phyloP scores from a whole-genome alignment of 345 rosid species.

The Balakata baccata region DNA sequence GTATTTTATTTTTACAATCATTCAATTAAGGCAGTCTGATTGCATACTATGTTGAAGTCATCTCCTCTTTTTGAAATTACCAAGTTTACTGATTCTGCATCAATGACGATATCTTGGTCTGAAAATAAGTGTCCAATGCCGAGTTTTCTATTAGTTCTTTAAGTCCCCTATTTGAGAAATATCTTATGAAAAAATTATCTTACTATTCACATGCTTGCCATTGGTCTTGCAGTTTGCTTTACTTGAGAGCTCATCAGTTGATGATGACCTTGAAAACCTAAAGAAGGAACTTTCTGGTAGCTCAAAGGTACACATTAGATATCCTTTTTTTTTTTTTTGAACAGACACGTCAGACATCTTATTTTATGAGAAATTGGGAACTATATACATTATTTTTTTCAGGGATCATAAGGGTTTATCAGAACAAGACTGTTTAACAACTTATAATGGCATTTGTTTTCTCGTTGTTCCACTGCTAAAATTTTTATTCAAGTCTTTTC shows the following conservation, averaged over 20 bases:
- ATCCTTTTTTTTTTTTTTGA: background rate
- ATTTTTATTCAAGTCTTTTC: no score
- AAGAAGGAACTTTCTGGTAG: slow-evolving; percentile 62
- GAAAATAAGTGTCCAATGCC: background rate
- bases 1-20: background rate
- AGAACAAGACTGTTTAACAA: no score
- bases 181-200: background rate
- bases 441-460: no score
- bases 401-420: background rate
- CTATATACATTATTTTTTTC: background rate
- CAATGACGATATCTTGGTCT: background rate
- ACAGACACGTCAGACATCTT: no score
- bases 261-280: slow-evolving; percentile 61
- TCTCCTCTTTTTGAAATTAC: background rate
- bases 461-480: no score
- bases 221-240: slow-evolving; percentile 53
- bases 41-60: background rate
- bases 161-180: background rate
- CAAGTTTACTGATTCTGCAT: background rate
- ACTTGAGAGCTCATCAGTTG: slow-evolving; percentile 66
- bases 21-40: background rate
- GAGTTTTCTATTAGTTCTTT: background rate
- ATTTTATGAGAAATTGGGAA: background rate
- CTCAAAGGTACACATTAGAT: slow-evolving; percentile 46
- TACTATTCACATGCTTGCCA: background rate